Conservation (phyloP, 129 eudicot species). For the Flaveria trinervia region DNA sequence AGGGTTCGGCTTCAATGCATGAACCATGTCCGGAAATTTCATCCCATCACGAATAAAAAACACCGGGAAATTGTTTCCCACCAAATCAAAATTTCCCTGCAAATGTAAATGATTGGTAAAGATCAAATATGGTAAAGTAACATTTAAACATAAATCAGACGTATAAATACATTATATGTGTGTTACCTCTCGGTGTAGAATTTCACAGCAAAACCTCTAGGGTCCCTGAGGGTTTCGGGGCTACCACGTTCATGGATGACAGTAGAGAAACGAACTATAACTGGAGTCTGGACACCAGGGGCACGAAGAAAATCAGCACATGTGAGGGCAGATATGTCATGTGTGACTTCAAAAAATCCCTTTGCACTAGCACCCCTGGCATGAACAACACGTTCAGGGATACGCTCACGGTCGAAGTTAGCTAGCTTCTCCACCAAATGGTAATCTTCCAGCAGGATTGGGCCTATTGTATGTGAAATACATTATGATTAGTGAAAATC, state of each 20-base stretch:
- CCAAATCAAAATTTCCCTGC: constrained; percentile 85
- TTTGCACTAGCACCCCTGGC: constrained; percentile 57
- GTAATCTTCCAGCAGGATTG: constrained; percentile 89
- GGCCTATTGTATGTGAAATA: constrained; percentile 44
- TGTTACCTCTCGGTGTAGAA: constrained; percentile 85
- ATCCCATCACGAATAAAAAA: constrained; percentile 77
- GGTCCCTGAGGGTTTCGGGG: constrained; percentile 89
- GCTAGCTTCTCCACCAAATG: constrained; percentile 89
- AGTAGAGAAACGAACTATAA: constrained; percentile 86
- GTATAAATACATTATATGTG: background rate
- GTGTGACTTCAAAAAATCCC: constrained; percentile 21
- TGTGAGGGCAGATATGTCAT: constrained; percentile 69
- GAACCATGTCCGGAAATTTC: constrained; percentile 90
- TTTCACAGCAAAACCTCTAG: constrained; percentile 86
- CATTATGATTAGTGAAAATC: background rate
- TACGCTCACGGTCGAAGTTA: constrained; percentile 81
- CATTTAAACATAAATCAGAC: background rate
- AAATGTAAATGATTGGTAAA: constrained; percentile 7
- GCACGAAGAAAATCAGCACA: constrained; percentile 91
- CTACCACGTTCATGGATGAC: constrained; percentile 91
- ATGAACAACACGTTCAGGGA: constrained; percentile 90
- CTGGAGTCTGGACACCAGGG: constrained; percentile 87
- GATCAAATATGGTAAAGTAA: background rate
- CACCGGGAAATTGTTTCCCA: constrained; percentile 90
- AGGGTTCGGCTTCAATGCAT: constrained; percentile 80